A percentile compares a stretch with the other conserved stretches of the same genome.
Conservation (phyloP, 805 yeast genomes). For the Candida qinlingensis region DNA sequence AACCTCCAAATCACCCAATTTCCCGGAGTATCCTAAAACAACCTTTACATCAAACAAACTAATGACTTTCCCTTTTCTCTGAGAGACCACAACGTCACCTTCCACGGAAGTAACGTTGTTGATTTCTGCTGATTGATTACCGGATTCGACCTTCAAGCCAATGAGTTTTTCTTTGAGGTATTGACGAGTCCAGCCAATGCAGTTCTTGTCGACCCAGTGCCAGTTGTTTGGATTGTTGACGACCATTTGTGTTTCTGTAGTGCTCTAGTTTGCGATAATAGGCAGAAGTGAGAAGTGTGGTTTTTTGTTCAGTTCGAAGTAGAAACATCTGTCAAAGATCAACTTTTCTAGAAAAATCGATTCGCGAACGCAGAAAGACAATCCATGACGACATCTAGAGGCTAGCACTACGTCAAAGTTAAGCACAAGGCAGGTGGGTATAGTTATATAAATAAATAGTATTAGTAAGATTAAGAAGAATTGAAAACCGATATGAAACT, state of each 20-base stretch:
- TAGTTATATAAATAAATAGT: not conserved
- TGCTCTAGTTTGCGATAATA: not conserved
- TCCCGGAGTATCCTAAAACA: constrained; percentile 53
- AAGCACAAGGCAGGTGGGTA: too few species aligned
- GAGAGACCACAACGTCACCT: constrained; percentile 97
- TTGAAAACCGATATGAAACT: not conserved
- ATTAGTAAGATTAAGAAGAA: not conserved
- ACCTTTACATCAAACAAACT: constrained; percentile 80
- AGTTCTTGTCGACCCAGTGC: constrained; percentile 99
- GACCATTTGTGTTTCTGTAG: constrained; percentile 50
- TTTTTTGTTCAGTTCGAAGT: too few species aligned
- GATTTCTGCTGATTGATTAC: constrained; percentile 28
- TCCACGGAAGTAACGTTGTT: constrained; percentile 46
- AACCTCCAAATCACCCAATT: constrained; percentile 34
- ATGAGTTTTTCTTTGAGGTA: constrained; percentile 63
- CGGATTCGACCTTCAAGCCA: constrained; percentile 33
- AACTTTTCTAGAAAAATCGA: constrained; percentile 5
- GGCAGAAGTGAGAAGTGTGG: not conserved
- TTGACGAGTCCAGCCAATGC: constrained; percentile 82
- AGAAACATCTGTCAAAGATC: too few species aligned
- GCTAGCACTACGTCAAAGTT: too few species aligned
- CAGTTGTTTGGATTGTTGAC: constrained; percentile 97
- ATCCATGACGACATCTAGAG: not conserved
- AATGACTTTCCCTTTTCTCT: constrained; percentile 94
- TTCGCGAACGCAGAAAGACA: not conserved